A percentile compares a stretch with the other conserved stretches of the same genome.
Conservation (phyloP, 768 basidiomycete genomes). For the Tephrocybe rancida region DNA sequence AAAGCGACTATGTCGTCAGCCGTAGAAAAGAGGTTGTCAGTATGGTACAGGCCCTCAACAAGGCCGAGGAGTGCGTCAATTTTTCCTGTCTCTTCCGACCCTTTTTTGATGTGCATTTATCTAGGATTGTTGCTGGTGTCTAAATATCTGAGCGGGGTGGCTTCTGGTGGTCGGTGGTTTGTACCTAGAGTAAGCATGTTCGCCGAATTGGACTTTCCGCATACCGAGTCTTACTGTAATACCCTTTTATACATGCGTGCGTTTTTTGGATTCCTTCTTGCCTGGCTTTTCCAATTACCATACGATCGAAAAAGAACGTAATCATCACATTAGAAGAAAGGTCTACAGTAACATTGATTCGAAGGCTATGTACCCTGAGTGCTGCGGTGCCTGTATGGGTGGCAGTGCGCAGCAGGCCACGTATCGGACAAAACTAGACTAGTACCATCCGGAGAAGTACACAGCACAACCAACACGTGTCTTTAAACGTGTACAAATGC, state of each 20-base stretch:
- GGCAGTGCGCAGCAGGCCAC: no score
- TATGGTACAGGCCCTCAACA: slow-evolving; percentile 94
- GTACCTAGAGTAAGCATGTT: slow-evolving; percentile 21
- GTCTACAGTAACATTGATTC: no score
- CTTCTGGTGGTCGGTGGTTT: slow-evolving; percentile 3
- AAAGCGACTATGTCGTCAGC: slow-evolving; percentile 86
- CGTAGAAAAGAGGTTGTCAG: slow-evolving; percentile 92
- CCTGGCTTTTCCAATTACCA: slow-evolving; percentile 6
- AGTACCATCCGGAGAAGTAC: no score
- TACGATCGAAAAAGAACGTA: slow-evolving; percentile 1
- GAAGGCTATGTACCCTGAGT: no score
- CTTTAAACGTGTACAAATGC: no score
- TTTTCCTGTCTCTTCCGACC: slow-evolving; percentile 4
- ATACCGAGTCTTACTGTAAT: slow-evolving; percentile 26
- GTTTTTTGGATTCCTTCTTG: slow-evolving; percentile 18
- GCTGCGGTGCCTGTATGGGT: background rate
- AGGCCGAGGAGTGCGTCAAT: slow-evolving; percentile 87
- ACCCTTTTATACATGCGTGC: slow-evolving; percentile 28
- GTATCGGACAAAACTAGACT: no score
- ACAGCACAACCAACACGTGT: no score
- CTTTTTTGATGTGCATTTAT: slow-evolving; percentile 4
- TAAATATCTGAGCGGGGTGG: slow-evolving; percentile 24
- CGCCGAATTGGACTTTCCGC: slow-evolving; percentile 28
- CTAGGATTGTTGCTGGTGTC: slow-evolving; percentile 67
- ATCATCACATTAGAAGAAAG: background rate